These are phyloP conservation scores for Umbellularia californica DNA, from an alignment of 164 flowering plant genomes.

Conservation along the genomic window DNA sequence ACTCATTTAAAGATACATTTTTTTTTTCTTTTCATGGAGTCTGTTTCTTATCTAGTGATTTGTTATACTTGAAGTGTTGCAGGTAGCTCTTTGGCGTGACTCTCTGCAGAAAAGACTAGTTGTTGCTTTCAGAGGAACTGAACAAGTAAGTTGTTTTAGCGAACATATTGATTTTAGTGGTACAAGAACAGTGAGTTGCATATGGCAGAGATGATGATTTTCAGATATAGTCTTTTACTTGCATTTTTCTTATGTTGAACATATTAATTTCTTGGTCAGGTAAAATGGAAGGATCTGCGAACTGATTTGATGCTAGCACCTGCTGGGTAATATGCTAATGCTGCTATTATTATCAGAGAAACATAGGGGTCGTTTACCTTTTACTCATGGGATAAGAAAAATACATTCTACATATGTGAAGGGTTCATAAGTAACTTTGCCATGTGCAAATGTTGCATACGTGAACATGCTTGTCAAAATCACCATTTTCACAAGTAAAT, in stretches of 20 bases:
- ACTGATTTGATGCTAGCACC: slow-evolving; percentile 96
- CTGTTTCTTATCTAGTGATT: neutral
- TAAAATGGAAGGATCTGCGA: slow-evolving; percentile 85
- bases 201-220: neutral
- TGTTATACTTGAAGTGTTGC: slow-evolving; percentile 21
- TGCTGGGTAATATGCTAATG: slow-evolving; percentile 54
- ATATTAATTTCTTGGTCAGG: slow-evolving; percentile 36
- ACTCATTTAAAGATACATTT: neutral
- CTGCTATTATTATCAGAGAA: neutral
- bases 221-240: neutral
- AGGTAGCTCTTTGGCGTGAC: slow-evolving; percentile 99
- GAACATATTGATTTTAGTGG: neutral
- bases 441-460: no score
- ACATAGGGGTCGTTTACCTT: neutral
- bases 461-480: no score
- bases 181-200: neutral
- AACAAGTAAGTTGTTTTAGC: slow-evolving; percentile 54
- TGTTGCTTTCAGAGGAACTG: slow-evolving; percentile 95
- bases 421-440: no score
- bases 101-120: slow-evolving; percentile 60
- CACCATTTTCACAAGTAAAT: no score
- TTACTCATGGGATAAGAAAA: no score
- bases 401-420: no score
- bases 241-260: slow-evolving; percentile 5
- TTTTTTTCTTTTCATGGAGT: neutral